Evolutionary conservation across 345 rosid genomes (phyloP).

Genomic region (Aegle marmelos): DNA sequence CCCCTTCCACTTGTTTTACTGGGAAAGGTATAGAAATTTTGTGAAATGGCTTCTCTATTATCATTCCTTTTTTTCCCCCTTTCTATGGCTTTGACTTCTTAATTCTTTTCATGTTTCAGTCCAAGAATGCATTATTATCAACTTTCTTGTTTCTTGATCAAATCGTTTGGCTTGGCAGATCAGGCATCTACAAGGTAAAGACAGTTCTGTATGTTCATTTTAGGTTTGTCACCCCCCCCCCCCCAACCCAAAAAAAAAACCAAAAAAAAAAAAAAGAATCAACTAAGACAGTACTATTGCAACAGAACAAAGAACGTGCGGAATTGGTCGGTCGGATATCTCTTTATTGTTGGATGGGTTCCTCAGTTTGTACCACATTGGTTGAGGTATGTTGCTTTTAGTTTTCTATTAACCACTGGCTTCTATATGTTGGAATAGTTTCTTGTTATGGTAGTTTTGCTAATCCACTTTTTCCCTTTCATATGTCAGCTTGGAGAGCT

Average conservation of each 20-base stretch:
- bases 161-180: slow-evolving; percentile 92
- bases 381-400: slow-evolving; percentile 64
- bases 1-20: slow-evolving; percentile 84
- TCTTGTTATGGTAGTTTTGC: background rate
- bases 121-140: slow-evolving; percentile 81
- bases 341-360: slow-evolving; percentile 90
- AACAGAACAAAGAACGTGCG: slow-evolving; percentile 77
- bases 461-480: background rate
- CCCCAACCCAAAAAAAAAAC: too few species aligned
- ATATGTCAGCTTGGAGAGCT: slow-evolving; percentile 72
- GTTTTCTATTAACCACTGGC: slow-evolving; percentile 3
- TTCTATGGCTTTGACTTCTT: slow-evolving; percentile 10
- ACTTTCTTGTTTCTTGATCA: slow-evolving; percentile 96
- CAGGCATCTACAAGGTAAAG: slow-evolving; percentile 88
- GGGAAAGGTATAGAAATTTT: slow-evolving; percentile 61
- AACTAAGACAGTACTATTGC: background rate
- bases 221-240: background rate
- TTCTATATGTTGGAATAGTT: background rate
- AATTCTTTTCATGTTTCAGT: slow-evolving; percentile 46
- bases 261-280: background rate
- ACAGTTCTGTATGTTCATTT: background rate
- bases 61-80: background rate
- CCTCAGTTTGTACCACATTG: slow-evolving; percentile 69
- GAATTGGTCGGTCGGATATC: slow-evolving; percentile 83
- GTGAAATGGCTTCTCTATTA: background rate